Evolutionary conservation across 2,329 filamentous ascomycete species (phyloP).

Genomic region (Ophiostoma himal-ulmi): DNA sequence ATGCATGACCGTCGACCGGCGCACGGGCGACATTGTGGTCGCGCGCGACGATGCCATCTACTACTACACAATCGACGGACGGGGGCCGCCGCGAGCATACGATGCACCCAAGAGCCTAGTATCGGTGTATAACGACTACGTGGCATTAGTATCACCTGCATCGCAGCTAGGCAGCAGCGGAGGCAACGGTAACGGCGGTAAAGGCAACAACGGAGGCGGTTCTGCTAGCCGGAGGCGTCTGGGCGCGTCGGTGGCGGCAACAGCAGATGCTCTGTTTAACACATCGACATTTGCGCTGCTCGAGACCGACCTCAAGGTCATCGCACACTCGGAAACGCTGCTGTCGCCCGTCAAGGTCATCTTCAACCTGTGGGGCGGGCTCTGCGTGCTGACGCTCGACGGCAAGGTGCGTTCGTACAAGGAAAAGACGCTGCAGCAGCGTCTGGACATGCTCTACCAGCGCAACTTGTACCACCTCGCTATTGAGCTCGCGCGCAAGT

Average conservation of each 20-base stretch:
- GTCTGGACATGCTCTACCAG: conserved; percentile 88
- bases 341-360: conserved; percentile 72
- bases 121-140: conserved; percentile 74
- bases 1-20: conserved; percentile 83
- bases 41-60: conserved; percentile 93
- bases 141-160: conserved; percentile 78
- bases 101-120: conserved; percentile 84
- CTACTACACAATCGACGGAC: conserved; percentile 78
- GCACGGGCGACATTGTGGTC: conserved; percentile 80
- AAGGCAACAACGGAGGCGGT: conserved; percentile 3
- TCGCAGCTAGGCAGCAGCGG: conserved; percentile 34
- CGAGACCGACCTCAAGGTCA: conserved; percentile 84
- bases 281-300: conserved; percentile 84
- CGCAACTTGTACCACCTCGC: conserved; percentile 87
- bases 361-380: conserved; percentile 82
- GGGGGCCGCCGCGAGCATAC: conserved; percentile 83
- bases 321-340: conserved; percentile 82
- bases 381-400: conserved; percentile 85
- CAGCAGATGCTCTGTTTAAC: conserved; percentile 73
- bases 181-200: not conserved
- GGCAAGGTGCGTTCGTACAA: conserved; percentile 89
- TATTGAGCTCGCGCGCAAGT: conserved; percentile 87
- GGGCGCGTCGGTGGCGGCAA: conserved; percentile 60
- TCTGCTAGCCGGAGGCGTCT: conserved; percentile 65
- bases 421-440: conserved; percentile 84